These are phyloP conservation scores for Cercospora sp. DNA, from an alignment of 2,329 filamentous ascomycete species.

Conservation along the genomic window DNA sequence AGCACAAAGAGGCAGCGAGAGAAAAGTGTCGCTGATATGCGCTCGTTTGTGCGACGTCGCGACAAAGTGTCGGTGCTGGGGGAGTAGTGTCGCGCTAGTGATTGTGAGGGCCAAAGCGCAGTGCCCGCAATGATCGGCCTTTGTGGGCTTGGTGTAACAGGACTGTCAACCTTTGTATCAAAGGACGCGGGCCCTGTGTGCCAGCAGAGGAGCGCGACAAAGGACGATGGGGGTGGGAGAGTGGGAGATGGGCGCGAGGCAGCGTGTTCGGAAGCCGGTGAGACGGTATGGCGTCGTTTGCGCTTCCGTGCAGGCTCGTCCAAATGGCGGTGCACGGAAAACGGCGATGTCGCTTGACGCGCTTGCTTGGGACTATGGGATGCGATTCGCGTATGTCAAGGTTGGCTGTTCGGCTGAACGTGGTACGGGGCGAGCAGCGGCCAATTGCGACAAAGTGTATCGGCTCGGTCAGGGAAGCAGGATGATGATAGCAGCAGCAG, in stretches of 20 bases:
- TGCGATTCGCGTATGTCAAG: conserved; percentile 20
- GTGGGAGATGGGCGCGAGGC: neutral
- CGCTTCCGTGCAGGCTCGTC: neutral
- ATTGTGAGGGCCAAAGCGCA: neutral
- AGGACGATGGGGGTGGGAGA: conserved; percentile 7
- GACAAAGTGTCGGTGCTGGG: conserved; percentile 10
- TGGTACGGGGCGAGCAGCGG: conserved; percentile 4
- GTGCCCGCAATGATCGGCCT: conserved; percentile 6
- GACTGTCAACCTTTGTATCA: conserved; percentile 22
- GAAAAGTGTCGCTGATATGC: conserved; percentile 2
- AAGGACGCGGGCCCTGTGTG: conserved; percentile 17
- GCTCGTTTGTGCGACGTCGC: conserved; percentile 24
- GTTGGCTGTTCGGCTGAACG: conserved; percentile 22
- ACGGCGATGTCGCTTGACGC: conserved; percentile 2
- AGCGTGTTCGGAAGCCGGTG: conserved; percentile 20
- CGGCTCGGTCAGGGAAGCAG: neutral
- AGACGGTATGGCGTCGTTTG: conserved; percentile 6
- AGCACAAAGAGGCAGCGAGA: conserved; percentile 2
- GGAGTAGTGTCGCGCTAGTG: neutral
- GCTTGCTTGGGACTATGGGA: conserved; percentile 14
- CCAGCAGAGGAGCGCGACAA: conserved; percentile 11
- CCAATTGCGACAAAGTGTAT: conserved; percentile 14
- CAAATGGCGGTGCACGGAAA: conserved; percentile 19
- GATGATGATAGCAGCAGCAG: neutral
- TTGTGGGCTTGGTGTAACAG: conserved; percentile 21